These are phyloP conservation scores for Achaetomiella virescens DNA, from an alignment of 495 filamentous ascomycete species.

Conservation along the genomic window DNA sequence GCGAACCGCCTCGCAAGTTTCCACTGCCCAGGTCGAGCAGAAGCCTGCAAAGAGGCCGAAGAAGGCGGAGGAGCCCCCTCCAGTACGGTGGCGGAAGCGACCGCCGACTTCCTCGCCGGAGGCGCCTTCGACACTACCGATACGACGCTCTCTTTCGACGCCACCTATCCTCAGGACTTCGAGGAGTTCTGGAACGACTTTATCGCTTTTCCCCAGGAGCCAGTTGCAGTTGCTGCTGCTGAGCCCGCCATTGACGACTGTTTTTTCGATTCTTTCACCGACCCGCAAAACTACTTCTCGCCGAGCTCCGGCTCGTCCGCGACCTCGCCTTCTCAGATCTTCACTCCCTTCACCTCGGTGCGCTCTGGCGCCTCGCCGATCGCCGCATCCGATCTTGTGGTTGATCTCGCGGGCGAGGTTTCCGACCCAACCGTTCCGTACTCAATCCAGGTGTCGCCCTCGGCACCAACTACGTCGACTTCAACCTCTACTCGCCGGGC, in stretches of 20 bases:
- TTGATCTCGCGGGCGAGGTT: conserved; percentile 11
- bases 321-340: conserved; percentile 31
- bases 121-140: conserved; percentile 17
- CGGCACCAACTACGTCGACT: conserved; percentile 44
- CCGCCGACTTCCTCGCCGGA: conserved; percentile 11
- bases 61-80: conserved; percentile 30
- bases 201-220: conserved; percentile 33
- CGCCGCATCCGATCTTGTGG: conserved; percentile 6
- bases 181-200: conserved; percentile 38
- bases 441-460: conserved; percentile 32
- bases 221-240: conserved; percentile 14
- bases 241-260: conserved; percentile 22
- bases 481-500: conserved; percentile 46
- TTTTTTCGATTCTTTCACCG: conserved; percentile 37
- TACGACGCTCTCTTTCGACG: conserved; percentile 13
- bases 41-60: conserved; percentile 34
- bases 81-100: conserved; percentile 9
- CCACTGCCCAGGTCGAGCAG: conserved; percentile 27
- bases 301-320: conserved; percentile 32
- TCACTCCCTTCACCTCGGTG: conserved; percentile 28
- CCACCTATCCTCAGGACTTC: conserved; percentile 8
- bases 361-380: conserved; percentile 14
- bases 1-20: conserved; percentile 29
- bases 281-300: conserved; percentile 32
- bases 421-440: conserved; percentile 35